Conservation (phyloP, 768 basidiomycete genomes). For the Rhodotorula diobovata region DNA sequence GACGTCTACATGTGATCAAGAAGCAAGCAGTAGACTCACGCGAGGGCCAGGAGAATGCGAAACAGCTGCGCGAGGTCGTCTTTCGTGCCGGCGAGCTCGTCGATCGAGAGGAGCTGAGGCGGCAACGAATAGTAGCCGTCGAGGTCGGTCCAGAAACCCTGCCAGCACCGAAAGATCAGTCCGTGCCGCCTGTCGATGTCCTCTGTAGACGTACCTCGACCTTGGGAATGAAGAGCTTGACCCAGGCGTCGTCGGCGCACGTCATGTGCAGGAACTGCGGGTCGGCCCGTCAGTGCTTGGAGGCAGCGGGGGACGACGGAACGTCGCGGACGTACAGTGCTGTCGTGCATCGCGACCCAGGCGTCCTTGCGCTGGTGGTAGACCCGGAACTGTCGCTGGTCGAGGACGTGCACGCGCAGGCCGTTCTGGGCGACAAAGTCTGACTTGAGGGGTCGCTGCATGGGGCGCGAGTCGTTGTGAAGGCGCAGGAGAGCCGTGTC, state of each 20-base stretch:
- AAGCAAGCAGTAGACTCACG: neutral
- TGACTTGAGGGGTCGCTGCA: neutral
- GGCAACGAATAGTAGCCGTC: slow-evolving; percentile 20
- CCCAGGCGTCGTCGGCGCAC: slow-evolving; percentile 17
- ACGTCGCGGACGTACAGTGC: neutral
- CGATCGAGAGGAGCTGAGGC: slow-evolving; percentile 2
- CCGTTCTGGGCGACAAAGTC: slow-evolving; percentile 15
- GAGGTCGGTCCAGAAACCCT: slow-evolving; percentile 36
- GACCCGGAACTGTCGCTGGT: slow-evolving; percentile 4
- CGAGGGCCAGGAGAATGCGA: slow-evolving; percentile 7
- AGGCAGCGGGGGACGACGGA: no score
- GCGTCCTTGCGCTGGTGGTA: slow-evolving; percentile 8
- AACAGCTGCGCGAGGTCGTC: neutral
- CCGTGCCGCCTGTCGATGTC: no score
- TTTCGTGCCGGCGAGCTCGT: slow-evolving; percentile 1
- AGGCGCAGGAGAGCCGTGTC: neutral
- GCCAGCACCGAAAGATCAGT: no score
- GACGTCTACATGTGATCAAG: fast-evolving
- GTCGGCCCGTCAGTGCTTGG: neutral
- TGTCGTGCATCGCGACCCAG: slow-evolving; percentile 4
- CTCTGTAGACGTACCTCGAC: slow-evolving; percentile 6
- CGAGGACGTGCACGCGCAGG: slow-evolving; percentile 21
- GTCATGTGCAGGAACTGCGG: slow-evolving; percentile 24
- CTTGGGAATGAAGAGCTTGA: slow-evolving; percentile 19
- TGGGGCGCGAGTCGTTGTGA: neutral